Evolutionary conservation across 768 basidiomycete genomes (phyloP), one percentile per base, ranked within the genome.

Genomic region (Pleurotus citrinopileatus): DNA sequence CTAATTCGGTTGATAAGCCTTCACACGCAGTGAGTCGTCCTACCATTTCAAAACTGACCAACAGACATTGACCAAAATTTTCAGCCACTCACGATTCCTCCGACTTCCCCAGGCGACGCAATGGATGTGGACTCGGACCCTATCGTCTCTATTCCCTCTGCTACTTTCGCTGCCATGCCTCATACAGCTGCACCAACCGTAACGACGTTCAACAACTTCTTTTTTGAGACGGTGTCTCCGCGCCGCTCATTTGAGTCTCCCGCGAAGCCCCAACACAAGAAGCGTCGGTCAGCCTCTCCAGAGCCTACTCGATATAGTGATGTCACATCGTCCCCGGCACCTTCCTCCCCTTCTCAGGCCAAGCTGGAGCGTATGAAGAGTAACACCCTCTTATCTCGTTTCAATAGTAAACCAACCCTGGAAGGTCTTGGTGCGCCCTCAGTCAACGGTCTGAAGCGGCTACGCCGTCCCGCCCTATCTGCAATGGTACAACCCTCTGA

Each of bases 81-180:
- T 29, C 64, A 77, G 73, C 72, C 69, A 47, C 52, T 53, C 15
- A 70, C 72, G 15, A 68, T 70, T 56, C 65, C 69, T 40, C 69
- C 72, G 7, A 66, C 74, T 13, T 78, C 80, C 47, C 71, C 70
- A 38, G 80, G 83, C 60, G 78, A 89, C 67, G 86, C 84, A 26
- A 93, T 92, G 91, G 91, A 93, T 59, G 78, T 92, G 29, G 91
- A 93, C 42, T 58, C 57, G 8, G 57, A 50, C 42, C 48, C 48
- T 25, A 28, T 32, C 32, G 27, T 40, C 28, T 19, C 52, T 36
- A 47, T 42, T 15, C 28, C 46, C n/a, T 7, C 44, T 10, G 52
- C 46, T 27, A 54, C 53, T 13, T 54, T 45, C 32, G 34, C 43
- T 36, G 44, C 29, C 19, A 27, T 53, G 26, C 52, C 37, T n/a